Conservation (phyloP, 2,329 filamentous ascomycete genomes). For the Beauveria australis region DNA sequence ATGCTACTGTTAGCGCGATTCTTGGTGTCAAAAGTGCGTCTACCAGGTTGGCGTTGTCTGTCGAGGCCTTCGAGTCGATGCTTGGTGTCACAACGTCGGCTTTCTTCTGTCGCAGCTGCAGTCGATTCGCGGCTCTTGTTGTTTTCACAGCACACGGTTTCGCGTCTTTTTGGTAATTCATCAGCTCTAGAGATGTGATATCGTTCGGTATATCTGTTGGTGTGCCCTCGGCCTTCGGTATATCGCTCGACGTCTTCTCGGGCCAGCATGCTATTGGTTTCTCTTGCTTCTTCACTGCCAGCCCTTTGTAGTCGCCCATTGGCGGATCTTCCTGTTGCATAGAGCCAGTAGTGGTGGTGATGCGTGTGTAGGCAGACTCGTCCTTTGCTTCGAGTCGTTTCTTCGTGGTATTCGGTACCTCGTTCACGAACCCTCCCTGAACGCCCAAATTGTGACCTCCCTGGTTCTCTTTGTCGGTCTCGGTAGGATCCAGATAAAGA, state of each 20-base stretch:
- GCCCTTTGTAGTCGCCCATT: not conserved
- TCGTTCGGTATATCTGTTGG: not conserved
- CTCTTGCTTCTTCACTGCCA: not conserved
- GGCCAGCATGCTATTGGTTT: not conserved
- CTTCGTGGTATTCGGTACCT: slow-evolving; percentile 1
- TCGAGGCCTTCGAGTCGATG: not conserved
- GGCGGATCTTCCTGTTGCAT: slow-evolving; percentile 18
- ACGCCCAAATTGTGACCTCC: not conserved
- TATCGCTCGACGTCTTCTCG: not conserved
- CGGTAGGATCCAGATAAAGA: not conserved
- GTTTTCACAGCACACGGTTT: not conserved
- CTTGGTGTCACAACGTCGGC: not conserved
- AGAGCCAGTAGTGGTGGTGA: slow-evolving; percentile 54
- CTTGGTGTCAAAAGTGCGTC: not conserved
- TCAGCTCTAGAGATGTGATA: not conserved
- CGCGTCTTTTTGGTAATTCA: not conserved
- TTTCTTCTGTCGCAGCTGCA: not conserved
- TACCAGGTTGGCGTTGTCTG: not conserved
- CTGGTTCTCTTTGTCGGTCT: not conserved
- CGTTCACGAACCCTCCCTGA: not conserved
- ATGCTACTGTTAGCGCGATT: not conserved
- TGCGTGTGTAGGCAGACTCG: slow-evolving; percentile 47
- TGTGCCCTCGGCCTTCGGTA: not conserved
- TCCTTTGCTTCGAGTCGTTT: slow-evolving; percentile 16
- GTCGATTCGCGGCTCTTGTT: not conserved